Base-by-base conservation (phyloP, 768 basidiomycete species). In the Ramaria sp. region DNA sequence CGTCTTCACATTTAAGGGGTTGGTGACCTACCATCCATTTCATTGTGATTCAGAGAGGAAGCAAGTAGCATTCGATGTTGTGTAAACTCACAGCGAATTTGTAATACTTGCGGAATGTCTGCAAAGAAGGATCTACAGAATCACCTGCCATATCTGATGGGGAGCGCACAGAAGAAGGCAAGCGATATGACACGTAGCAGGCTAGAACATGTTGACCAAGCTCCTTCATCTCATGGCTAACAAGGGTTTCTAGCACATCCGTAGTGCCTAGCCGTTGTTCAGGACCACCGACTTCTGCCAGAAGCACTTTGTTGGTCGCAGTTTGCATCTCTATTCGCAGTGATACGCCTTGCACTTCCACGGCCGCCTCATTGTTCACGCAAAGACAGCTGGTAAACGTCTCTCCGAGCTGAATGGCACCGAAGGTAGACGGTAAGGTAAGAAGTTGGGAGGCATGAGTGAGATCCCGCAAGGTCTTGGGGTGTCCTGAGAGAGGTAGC, bases 1-100 rank as follows among this genome's bases (percentile, higher is more conserved):
- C 13, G 93, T 96, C 69, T 95, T 95, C 56, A 97, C 93, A 0
- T 90, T 90, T 13, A 97, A 71, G 0, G 94, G 94, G 60, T 95
- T 94, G n/a, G 83, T 85, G 24, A 93, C 91, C 90, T 95, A 60
- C 9, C 15, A 27, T 38, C 32, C 12, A 30, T 18, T 18, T 22
- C 45, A 27, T 24, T 22, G 13, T 22, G 20, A 41, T 47, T 24
- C 22, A 47, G 20, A 52, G 20, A 38, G 3, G n/a, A 16, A 20
- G 25, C 13, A 20, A 16, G 12, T 13, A 27, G 39, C 5, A 12
- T 37, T 13, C 5, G 28, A 52, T 42, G 51, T 1, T 24, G 2
- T 1, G 38, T 47, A 6, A 25, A 76, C 86, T 65, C 63, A 94
- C 90, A 48, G 79, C 79, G 67, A 94, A 95, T 64, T 92, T 93